phyloP scores from a whole-genome alignment of 176 grass and related monocot genomes.

The Poa annua region DNA sequence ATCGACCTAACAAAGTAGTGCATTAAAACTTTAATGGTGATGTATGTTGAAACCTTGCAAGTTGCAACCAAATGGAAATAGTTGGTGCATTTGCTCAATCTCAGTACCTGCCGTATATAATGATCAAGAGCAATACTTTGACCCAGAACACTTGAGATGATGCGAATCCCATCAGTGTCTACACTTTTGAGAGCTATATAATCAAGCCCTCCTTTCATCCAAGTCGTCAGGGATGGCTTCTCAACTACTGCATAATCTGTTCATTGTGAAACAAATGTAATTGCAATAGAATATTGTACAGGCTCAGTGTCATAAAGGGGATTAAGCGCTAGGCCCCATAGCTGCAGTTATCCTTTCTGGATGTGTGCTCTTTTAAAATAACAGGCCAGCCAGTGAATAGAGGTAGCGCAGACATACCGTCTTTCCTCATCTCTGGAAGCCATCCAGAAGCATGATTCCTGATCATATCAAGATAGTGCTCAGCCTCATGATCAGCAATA shows the following conservation, averaged over 20 bases:
- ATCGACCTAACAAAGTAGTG: slow-evolving; percentile 69
- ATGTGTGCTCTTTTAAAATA: not conserved
- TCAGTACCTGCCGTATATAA: slow-evolving; percentile 82
- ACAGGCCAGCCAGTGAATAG: not conserved
- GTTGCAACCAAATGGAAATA: slow-evolving; percentile 22
- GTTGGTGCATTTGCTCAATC: not conserved
- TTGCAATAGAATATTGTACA: not conserved
- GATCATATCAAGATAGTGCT: slow-evolving; percentile 85
- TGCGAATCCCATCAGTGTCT: slow-evolving; percentile 84
- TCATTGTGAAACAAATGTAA: slow-evolving; percentile 33
- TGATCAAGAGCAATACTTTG: slow-evolving; percentile 98
- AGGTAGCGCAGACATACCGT: slow-evolving; percentile 61
- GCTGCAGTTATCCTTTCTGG: not conserved
- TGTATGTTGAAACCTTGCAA: not conserved
- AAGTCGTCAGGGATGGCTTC: slow-evolving; percentile 70
- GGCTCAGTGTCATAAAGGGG: not conserved
- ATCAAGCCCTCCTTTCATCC: slow-evolving; percentile 94
- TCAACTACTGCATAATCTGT: slow-evolving; percentile 93
- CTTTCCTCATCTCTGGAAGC: slow-evolving; percentile 85
- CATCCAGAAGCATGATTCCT: slow-evolving; percentile 90
- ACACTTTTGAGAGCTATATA: slow-evolving; percentile 89
- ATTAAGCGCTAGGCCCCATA: not conserved
- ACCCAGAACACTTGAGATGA: slow-evolving; percentile 85
- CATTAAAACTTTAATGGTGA: slow-evolving; percentile 19
- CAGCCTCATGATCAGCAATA: slow-evolving; percentile 92